phyloP scores from a whole-genome alignment of 2,329 filamentous ascomycete species.

The Sclerotinia trifoliorum region DNA sequence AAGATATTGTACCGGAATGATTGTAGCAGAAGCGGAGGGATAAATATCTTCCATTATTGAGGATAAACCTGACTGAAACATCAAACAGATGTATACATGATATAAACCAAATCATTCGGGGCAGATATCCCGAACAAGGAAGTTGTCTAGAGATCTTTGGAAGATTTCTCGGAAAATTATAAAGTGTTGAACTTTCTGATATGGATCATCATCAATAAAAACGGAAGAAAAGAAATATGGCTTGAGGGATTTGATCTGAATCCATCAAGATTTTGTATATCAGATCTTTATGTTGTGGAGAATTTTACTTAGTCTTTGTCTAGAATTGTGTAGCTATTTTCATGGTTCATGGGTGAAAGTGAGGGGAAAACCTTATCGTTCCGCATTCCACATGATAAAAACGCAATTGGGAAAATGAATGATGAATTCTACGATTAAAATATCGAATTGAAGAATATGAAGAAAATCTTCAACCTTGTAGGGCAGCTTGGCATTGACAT shows the following conservation, averaged over 20 bases:
- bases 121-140: background rate
- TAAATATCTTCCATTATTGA: background rate
- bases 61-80: background rate
- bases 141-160: background rate
- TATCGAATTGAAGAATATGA: background rate
- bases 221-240: background rate
- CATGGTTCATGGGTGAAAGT: constrained; percentile 14
- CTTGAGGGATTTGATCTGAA: background rate
- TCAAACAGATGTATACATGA: background rate
- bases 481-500: background rate
- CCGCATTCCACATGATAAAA: background rate
- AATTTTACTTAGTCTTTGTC: background rate
- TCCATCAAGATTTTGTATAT: background rate
- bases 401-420: background rate
- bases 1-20: background rate
- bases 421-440: background rate
- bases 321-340: background rate
- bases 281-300: background rate
- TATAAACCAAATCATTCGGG: background rate
- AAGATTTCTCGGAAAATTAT: background rate
- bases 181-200: background rate
- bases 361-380: background rate
- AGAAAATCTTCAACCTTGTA: background rate
- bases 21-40: background rate
- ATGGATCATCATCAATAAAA: background rate